These are phyloP conservation scores for Sporothrix brunneoviolacea DNA, from an alignment of 2,329 filamentous ascomycete species.

Conservation along the genomic window DNA sequence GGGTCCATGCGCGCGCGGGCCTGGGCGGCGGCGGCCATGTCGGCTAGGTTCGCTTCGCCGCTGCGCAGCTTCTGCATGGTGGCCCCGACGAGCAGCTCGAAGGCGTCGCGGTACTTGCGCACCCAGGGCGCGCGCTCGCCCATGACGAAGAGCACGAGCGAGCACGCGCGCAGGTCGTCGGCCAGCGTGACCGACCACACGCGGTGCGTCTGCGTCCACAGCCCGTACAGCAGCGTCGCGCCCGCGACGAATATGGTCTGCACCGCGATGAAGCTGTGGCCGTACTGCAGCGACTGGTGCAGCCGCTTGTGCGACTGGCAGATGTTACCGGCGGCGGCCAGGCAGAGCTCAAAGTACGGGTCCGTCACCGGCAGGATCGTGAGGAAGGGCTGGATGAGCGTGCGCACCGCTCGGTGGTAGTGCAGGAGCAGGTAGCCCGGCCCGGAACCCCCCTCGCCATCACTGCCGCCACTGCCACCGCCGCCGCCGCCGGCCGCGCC, in stretches of 20 bases:
- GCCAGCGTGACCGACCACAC: slow-evolving; percentile 42
- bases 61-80: slow-evolving; percentile 31
- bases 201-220: slow-evolving; percentile 36
- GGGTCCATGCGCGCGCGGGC: neutral
- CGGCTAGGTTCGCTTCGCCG: neutral
- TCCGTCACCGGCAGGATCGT: slow-evolving; percentile 38
- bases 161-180: slow-evolving; percentile 43
- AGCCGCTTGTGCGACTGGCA: slow-evolving; percentile 37
- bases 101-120: slow-evolving; percentile 40
- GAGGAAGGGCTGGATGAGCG: slow-evolving; percentile 45
- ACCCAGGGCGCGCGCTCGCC: slow-evolving; percentile 42
- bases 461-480: slow-evolving; percentile 32
- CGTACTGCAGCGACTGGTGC: slow-evolving; percentile 34
- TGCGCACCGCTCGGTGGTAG: slow-evolving; percentile 42
- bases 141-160: slow-evolving; percentile 43
- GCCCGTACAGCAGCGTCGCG: slow-evolving; percentile 32
- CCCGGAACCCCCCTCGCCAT: slow-evolving; percentile 15
- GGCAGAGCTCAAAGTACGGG: slow-evolving; percentile 38
- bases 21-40: neutral
- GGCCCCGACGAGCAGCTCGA: slow-evolving; percentile 39
- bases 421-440: slow-evolving; percentile 42
- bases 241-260: slow-evolving; percentile 38
- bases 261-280: slow-evolving; percentile 36
- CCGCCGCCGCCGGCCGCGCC: neutral
- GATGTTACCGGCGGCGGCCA: slow-evolving; percentile 33